Evolutionary conservation across 2,329 filamentous ascomycete species (phyloP).

Genomic region (Aspergillus latus): DNA sequence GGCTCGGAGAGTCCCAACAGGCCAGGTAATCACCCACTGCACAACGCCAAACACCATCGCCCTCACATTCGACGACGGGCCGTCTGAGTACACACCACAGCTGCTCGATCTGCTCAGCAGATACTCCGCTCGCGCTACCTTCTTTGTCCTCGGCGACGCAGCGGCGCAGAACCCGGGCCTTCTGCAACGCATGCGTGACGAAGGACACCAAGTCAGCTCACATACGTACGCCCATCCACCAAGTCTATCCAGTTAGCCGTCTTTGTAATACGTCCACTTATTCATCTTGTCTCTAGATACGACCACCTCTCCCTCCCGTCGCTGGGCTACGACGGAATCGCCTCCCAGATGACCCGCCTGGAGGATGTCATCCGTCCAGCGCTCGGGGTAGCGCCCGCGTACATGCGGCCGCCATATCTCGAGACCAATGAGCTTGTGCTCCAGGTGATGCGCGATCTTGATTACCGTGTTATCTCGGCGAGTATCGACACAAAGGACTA

Average conservation of each 20-base stretch:
- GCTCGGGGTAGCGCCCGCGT: slow-evolving; percentile 46
- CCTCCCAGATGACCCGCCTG: slow-evolving; percentile 41
- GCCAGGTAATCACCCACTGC: slow-evolving; percentile 45
- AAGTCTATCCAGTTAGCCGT: neutral
- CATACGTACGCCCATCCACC: slow-evolving; percentile 39
- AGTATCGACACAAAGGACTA: slow-evolving; percentile 48
- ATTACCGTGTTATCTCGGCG: slow-evolving; percentile 47
- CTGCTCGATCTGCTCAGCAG: slow-evolving; percentile 58
- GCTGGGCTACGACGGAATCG: slow-evolving; percentile 33
- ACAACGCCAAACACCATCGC: slow-evolving; percentile 55
- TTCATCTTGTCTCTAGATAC: slow-evolving; percentile 31
- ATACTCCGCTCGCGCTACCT: slow-evolving; percentile 62
- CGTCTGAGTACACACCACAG: slow-evolving; percentile 57
- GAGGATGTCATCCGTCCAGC: slow-evolving; percentile 42
- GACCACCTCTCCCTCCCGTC: slow-evolving; percentile 39
- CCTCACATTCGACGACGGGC: slow-evolving; percentile 66
- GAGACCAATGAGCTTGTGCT: slow-evolving; percentile 33
- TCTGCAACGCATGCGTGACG: slow-evolving; percentile 29
- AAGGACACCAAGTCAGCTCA: slow-evolving; percentile 49
- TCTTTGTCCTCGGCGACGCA: slow-evolving; percentile 57
- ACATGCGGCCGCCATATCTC: slow-evolving; percentile 51
- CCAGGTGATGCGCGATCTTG: slow-evolving; percentile 38
- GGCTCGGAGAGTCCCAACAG: slow-evolving; percentile 22
- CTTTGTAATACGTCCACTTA: neutral
- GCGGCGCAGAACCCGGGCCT: slow-evolving; percentile 25